phyloP scores from a whole-genome alignment of 345 rosid species.

The Rhodomyrtus tomentosa region DNA sequence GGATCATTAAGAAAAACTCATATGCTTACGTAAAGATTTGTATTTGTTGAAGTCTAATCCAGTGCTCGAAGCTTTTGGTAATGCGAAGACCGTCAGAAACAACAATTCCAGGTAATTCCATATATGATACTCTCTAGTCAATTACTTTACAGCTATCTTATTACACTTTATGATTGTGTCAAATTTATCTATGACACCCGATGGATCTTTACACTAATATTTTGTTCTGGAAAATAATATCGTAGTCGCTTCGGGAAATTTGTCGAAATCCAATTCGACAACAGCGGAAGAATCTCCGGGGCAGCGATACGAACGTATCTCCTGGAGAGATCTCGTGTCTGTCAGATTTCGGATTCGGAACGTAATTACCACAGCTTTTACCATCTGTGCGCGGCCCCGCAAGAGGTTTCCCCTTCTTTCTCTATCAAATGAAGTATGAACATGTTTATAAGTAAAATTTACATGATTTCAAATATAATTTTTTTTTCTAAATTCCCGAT shows the following conservation, averaged over 20 bases:
- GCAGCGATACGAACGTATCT: slow-evolving; percentile 95
- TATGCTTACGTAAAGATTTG: not conserved
- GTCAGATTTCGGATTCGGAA: slow-evolving; percentile 88
- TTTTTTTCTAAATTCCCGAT: not conserved
- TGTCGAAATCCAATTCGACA: slow-evolving; percentile 86
- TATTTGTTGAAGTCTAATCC: slow-evolving; percentile 70
- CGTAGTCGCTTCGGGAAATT: slow-evolving; percentile 93
- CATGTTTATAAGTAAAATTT: not conserved
- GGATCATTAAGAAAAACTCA: not conserved
- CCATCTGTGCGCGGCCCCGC: slow-evolving; percentile 86
- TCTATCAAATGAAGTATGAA: not conserved
- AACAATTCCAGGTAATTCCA: slow-evolving; percentile 66
- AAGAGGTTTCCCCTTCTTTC: slow-evolving; percentile 29
- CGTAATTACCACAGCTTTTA: slow-evolving; percentile 95
- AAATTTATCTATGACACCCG: no score
- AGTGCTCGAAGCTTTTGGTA: slow-evolving; percentile 93
- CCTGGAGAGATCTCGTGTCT: slow-evolving; percentile 92
- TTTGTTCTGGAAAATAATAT: slow-evolving; percentile 1
- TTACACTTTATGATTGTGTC: not conserved
- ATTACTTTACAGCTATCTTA: not conserved
- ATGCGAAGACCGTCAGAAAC: slow-evolving; percentile 86
- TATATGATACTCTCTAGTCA: not conserved
- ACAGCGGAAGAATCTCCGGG: slow-evolving; percentile 72
- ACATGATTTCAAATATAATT: not conserved
- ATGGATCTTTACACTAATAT: not conserved